These are phyloP conservation scores for Agaricales sp. DNA, from an alignment of 1,284 basidiomycete genomes.

Conservation along the genomic window DNA sequence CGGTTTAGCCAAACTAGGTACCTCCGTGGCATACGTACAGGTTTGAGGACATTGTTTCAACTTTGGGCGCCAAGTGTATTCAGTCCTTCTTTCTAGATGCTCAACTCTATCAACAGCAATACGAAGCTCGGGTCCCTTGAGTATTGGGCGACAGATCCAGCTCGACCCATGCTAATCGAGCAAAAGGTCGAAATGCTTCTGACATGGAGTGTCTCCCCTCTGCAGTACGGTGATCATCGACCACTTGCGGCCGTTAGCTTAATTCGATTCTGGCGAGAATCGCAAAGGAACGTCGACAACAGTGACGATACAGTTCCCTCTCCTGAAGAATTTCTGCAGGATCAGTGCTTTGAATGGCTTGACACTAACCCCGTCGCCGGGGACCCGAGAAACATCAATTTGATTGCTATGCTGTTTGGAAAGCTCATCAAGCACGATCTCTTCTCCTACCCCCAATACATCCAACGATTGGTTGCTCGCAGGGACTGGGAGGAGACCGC, in stretches of 20 bases:
- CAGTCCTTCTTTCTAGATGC: slow-evolving; percentile 33
- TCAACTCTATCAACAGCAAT: slow-evolving; percentile 70
- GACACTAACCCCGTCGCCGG: slow-evolving; percentile 57
- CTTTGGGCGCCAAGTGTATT: slow-evolving; percentile 6
- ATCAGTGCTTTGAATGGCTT: slow-evolving; percentile 79
- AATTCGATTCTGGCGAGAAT: slow-evolving; percentile 61
- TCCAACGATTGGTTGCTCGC: slow-evolving; percentile 77
- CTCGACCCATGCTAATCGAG: slow-evolving; percentile 38
- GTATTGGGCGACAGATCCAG: slow-evolving; percentile 47
- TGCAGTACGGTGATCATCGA: slow-evolving; percentile 80
- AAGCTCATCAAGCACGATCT: slow-evolving; percentile 68
- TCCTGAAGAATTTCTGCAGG: slow-evolving; percentile 54
- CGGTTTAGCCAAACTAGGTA: slow-evolving; percentile 34
- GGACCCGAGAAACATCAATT: slow-evolving; percentile 45
- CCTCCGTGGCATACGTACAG: slow-evolving; percentile 70
- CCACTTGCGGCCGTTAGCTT: slow-evolving; percentile 75
- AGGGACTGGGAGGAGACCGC: slow-evolving; percentile 50
- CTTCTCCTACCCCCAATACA: slow-evolving; percentile 79
- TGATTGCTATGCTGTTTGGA: slow-evolving; percentile 68
- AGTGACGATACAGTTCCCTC: slow-evolving; percentile 44
- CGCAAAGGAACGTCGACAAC: slow-evolving; percentile 47
- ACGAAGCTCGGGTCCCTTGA: slow-evolving; percentile 54
- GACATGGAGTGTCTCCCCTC: slow-evolving; percentile 78
- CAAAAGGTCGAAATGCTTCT: slow-evolving; percentile 74
- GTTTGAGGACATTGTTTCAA: too few relatives aligned